Evolutionary conservation across 108 stramenopile genomes (phyloP), one percentile per base, ranked within the genome.

Genomic region (Fragilaria radians): DNA sequence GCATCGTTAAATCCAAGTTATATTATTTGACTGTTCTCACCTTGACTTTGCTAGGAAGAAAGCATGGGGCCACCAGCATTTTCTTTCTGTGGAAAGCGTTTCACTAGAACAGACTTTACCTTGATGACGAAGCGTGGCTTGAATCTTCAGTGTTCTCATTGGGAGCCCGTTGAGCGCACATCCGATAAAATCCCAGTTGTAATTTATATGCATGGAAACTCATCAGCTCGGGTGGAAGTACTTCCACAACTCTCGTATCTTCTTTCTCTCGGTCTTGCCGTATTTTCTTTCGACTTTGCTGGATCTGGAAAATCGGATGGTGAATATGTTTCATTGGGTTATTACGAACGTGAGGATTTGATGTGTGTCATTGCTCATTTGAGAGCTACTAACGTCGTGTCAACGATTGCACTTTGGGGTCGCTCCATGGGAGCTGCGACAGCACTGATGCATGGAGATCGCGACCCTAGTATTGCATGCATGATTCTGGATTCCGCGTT

Each of bases 371-470:
- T 96, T 48, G 86, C 89, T 14, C 85, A 97, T 68, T 73, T 99
- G 53, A 78, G 99, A 25, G 80, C 81, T 9, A 91, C 93, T 0
- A 92, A 94, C 71, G 83, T 89, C 17, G 89, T 94, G 25, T 77
- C 75, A 28, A 94, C 93, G 14, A 95, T 99, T 70, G 99, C 94
- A 17, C 66, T 99, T 5, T 99, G 99, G 99, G 99, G 99, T 22
- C 77, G 99, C 50, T 83, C 80, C 28, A 99, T 99, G 99, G 99
- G 99, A 34, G 99, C 99, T 48, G 99, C 95, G 25, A 99, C 97
- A 14, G 92, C 97, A 1, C 79, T 99, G 31, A 83, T 99, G 90
- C 96, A 97, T 73, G 94, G 91, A 3, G 91, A 95, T 65, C 75
- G 96, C n/a, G 97, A 97, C 71, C 94, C 96, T n/a, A 79, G 75